These are phyloP conservation scores for Blumeriella jaapii DNA, from an alignment of 2,329 filamentous ascomycete species.

Conservation along the genomic window DNA sequence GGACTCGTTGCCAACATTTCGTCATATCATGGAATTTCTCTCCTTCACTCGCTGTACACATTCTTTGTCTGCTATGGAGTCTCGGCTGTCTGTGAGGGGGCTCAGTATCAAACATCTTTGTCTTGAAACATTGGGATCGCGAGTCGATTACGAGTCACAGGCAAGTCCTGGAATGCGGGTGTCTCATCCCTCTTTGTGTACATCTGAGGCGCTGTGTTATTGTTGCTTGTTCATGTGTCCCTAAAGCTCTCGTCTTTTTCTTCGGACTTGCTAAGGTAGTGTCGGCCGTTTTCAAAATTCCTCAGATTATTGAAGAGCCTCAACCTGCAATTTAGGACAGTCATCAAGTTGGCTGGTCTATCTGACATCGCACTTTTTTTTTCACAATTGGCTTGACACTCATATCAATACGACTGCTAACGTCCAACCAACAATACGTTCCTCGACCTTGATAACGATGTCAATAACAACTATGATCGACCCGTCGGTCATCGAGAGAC, in stretches of 20 bases:
- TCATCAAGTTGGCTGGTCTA: background rate
- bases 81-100: constrained; percentile 3
- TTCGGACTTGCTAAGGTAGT: constrained; percentile 9
- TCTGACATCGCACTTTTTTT: background rate
- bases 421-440: too few species aligned
- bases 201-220: background rate
- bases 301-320: background rate
- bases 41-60: constrained; percentile 2
- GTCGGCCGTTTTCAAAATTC: constrained; percentile 8
- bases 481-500: constrained; percentile 2
- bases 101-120: constrained; percentile 4
- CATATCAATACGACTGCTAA: background rate
- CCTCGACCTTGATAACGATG: background rate
- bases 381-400: background rate
- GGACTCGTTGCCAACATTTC: too few species aligned
- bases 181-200: constrained; percentile 1
- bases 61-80: constrained; percentile 1
- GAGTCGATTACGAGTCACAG: background rate
- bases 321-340: constrained; percentile 3
- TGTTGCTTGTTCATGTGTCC: constrained; percentile 5
- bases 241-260: constrained; percentile 8
- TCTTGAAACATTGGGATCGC: background rate
- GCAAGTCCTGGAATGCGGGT: constrained; percentile 7
- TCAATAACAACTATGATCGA: constrained; percentile 1
- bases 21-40: background rate